Base-by-base conservation (phyloP, 352 stramenopile species). In the Globisporangium irregulare region DNA sequence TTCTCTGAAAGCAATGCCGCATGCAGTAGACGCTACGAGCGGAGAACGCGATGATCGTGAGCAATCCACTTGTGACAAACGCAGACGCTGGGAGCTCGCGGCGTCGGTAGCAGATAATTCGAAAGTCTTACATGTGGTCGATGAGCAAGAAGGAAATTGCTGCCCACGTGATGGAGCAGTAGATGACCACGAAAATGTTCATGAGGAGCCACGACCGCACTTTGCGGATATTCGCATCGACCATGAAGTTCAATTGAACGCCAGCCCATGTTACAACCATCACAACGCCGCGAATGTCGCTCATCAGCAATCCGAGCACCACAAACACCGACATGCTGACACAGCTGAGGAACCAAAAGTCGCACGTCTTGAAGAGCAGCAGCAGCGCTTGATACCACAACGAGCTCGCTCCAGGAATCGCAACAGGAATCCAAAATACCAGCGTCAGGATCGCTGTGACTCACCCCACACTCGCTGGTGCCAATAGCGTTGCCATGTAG, bases 271-370 rank as follows among this genome's bases (percentile, higher is more conserved):
- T 51, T 9, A 12, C 62, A 10, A 61, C 14, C 20, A 59, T 59
- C 20, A 32, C 62, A 12, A 67, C 22, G 18, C 29, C 62, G 12
- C 62, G 50, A 7, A 61, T 38, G 51, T 67, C 50, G 48, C 50
- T 32, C 62, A 67, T 36, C 18, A 61, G 8, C 1, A 38, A 7
- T 8, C 50, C 62, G 6, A 67, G 36, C 12, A 60, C 32, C 2
- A n/a, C n/a, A 20, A 67, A 67, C 32, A 51, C 51, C 22, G n/a
- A 12, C 4, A 50, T 12, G 32, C 50, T 67, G 10, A 53, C 6
- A 20, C 59, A n/a, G 12, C 34, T 51, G 20, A 12, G 48, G 50
- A 67, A 67, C 50, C 62, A 67, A 29, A 67, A 67, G 34, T 67
- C 50, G 62, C 24, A 67, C 12, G 34, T 24, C 9, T 24, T 20